Evolutionary conservation across 2,329 filamentous ascomycete species (phyloP), one percentile per base, ranked within the genome.

Genomic region (Ascochyta viciae-villosae): DNA sequence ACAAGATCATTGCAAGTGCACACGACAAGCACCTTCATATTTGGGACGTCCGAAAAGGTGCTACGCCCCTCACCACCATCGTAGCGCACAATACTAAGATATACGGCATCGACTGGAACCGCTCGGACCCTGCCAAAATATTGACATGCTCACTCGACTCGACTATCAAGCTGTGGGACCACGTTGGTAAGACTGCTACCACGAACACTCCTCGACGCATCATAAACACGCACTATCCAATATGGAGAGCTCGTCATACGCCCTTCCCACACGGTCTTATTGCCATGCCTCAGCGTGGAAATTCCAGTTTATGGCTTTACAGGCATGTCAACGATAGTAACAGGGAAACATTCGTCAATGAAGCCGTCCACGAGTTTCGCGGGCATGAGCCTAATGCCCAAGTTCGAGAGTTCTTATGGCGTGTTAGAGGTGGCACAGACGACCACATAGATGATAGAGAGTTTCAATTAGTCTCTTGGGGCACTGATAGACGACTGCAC

Each of bases 91-190:
- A 86, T 29, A 96, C 92, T 34, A 97, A 96, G 76, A 96, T 97
- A 57, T 97, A 97, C 72, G 94, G 94, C 26, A 82, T 97, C 31
- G 94, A 97, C 76, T 97, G 94, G 94, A 96, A 96, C 71, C 86
- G 94, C 47, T 89, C 89, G 12, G 83, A 87, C 43, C 78, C 86
- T 1, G 88, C 86, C 9, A 88, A 87, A 33, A 81, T 97, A 46
- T 87, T 92, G 6, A 97, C 93, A 3, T 97, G 93, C 75, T 96
- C 93, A 1, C 80, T 97, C 44, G 93, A 97, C 72, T 92, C 89
- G 72, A 96, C 89, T 37, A 94, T 97, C 76, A 96, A 96, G 72
- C 90, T 96, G 62, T 97, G 93, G 93, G 90, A 96, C 73, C 92
- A 92, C 65, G 82, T 80, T 2, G 80, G 78, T 50, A 80, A 84